Evolutionary conservation across 1,139 yeast species (phyloP), one percentile per base, ranked within the genome.

Genomic region (Diutina mesorugosa): DNA sequence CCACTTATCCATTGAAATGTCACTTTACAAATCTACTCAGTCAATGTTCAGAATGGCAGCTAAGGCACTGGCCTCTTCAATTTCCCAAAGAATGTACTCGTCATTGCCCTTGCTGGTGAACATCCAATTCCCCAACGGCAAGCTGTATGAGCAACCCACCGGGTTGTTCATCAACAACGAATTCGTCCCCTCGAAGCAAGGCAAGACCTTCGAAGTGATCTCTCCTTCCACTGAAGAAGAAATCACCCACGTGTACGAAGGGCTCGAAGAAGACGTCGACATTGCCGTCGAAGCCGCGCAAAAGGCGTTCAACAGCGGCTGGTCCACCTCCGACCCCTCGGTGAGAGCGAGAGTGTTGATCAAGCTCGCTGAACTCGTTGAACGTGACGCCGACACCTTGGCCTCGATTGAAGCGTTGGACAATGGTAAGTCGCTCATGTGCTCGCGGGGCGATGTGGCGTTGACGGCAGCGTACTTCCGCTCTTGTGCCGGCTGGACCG

Each of bases 181-280:
- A 56, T 80, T 80, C 59, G 83, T 80, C 50, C 67, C 73, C 45
- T 73, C 87, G 30, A 69, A 68, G 59, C 69, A 70, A 54, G 79
- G 78, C 59, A 77, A 80, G 65, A 76, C 81, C 35, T 78, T 83
- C 61, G 77, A 73, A 57, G 82, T 79, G 48, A 67, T 73, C 59
- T 76, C 77, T 65, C 87, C 88, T 52, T 63, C 83, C 35, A 83
- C 82, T 54, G 87, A 81, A 63, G 81, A 81, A 66, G 69, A 68
- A 56, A 78, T 84, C 60, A 73, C 79, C 56, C 74, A 78, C 53
- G 75, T 83, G 54, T 73, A 79, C 63, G 83, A 80, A 67, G 84
- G 85, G 51, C 72, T 75, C 58, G 73, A 70, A 57, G 83, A 74
- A 41, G 88, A 83, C 65, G 81, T 83, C 45, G 84, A 83, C 59